Percentiles rank a stretch among this genome's conserved stretches.
These are phyloP conservation scores for Nakazawaea populi DNA, from an alignment of 805 yeast species.

Conservation along the genomic window DNA sequence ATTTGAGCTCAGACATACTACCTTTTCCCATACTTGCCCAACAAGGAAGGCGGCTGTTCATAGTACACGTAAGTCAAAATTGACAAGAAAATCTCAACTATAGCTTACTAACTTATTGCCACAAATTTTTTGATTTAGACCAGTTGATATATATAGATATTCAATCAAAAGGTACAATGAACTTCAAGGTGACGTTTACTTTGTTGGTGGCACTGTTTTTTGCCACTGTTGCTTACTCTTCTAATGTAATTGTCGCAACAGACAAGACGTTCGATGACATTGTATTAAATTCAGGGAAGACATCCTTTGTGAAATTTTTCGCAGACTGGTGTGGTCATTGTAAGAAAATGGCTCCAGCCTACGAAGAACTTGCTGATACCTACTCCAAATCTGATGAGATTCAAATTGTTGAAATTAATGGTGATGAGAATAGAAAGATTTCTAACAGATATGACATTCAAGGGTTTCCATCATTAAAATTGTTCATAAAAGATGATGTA, in stretches of 20 bases:
- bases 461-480: constrained; percentile 61
- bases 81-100: background rate
- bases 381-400: constrained; percentile 30
- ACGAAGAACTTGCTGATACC: constrained; percentile 40
- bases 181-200: background rate
- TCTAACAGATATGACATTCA: constrained; percentile 44
- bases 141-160: too few species aligned
- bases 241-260: constrained; percentile 35
- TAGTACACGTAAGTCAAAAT: background rate
- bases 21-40: background rate
- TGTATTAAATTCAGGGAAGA: constrained; percentile 58
- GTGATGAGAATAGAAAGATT: constrained; percentile 48
- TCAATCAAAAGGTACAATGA: background rate
- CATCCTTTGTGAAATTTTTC: constrained; percentile 69
- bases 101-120: background rate
- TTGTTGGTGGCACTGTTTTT: background rate
- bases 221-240: constrained; percentile 11
- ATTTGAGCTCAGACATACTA: background rate
- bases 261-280: constrained; percentile 48
- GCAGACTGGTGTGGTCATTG: constrained; percentile 77
- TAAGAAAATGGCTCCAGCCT: constrained; percentile 47
- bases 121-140: too few species aligned
- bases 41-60: background rate
- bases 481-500: constrained; percentile 44
- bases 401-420: constrained; percentile 52